Base-by-base conservation (phyloP, 306 rosid genomes). In the Abrus precatorius region DNA sequence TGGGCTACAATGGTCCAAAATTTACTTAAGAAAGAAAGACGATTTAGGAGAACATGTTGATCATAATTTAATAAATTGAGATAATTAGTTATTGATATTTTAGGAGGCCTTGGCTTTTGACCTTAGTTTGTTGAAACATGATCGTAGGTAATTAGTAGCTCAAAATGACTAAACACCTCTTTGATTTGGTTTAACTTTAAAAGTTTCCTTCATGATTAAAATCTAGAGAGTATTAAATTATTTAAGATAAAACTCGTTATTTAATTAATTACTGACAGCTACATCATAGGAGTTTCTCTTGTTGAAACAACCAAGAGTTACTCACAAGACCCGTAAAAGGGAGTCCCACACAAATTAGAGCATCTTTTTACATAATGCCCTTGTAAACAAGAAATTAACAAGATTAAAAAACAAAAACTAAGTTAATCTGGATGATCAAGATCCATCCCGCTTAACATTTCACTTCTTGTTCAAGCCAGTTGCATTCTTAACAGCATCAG, bases 401-500 rank as follows among this genome's bases (percentile, higher is more conserved):
- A 64, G 13, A 12, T 20, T 34, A 34, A 34, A 10, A 10, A 27
- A 34, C 0, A 12, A 5, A 2, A 36, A 7, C 43, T 43, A 7
- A 27, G 2, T 53, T 50, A 72, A 83, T 44, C 12, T 77, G n/a
- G 4, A 72, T 77, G 36, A 76, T 78, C 44, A 36, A 7, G 80
- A 65, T 54, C 40, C 59, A 66, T 62, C 59, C 44, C 77, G 1
- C 38, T 63, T 85, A 47, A 50, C 63, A 41, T 41, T 53, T 80
- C 38, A 86, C 43, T 89, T 89, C 70, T 89, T 87, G 80, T 86
- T 91, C 68, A 86, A 69, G 53, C 92, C 94, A 50, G 90, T 87
- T 13, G 93, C 91, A 80, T 91, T 72, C 88, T 93, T 91, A 45
- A 85, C 89, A 34, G 89, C 87, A 1, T 91, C 93, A 48, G 77